Percentiles rank a stretch among this genome's conserved stretches.
These are phyloP conservation scores for Mycosarcoma mackinlayi DNA, from an alignment of 1,284 basidiomycete species.

Conservation along the genomic window DNA sequence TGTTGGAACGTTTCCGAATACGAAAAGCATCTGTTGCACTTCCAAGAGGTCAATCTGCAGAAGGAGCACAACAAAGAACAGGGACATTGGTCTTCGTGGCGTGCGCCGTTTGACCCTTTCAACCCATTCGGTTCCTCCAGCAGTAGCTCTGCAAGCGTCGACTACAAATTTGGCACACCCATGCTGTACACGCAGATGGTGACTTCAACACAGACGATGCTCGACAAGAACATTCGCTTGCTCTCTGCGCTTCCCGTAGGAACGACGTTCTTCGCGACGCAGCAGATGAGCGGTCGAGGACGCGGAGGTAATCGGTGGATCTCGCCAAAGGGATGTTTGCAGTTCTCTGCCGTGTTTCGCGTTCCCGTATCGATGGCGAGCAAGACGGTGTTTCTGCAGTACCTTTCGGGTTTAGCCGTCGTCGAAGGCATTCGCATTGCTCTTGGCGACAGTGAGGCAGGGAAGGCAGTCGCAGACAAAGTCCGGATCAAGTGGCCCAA, in stretches of 20 bases:
- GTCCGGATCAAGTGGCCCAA: conserved; percentile 92
- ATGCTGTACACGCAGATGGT: conserved; percentile 88
- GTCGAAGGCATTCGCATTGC: conserved; percentile 78
- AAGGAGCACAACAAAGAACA: conserved; percentile 12
- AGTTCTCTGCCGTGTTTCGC: conserved; percentile 83
- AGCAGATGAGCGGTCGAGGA: conserved; percentile 88
- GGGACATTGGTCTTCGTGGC: conserved; percentile 37
- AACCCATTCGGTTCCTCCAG: conserved; percentile 21
- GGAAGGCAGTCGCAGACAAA: conserved; percentile 72
- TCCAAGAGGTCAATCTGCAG: conserved; percentile 21
- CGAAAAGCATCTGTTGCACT: conserved; percentile 26
- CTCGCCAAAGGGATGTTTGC: conserved; percentile 87
- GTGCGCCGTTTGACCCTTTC: conserved; percentile 38
- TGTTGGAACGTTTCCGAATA: conserved; percentile 52
- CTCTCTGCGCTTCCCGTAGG: conserved; percentile 80
- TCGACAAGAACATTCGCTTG: conserved; percentile 85
- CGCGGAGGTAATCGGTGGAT: conserved; percentile 92
- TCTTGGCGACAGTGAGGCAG: conserved; percentile 72
- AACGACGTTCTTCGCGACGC: conserved; percentile 82
- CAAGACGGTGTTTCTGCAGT: conserved; percentile 93
- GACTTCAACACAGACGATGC: conserved; percentile 93
- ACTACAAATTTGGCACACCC: conserved; percentile 74
- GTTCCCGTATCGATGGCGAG: conserved; percentile 74
- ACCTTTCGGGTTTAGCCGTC: conserved; percentile 89
- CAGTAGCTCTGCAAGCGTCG: neutral